phyloP scores from a whole-genome alignment of 2,329 filamentous ascomycete genomes.

The Xylariaceae sp. region DNA sequence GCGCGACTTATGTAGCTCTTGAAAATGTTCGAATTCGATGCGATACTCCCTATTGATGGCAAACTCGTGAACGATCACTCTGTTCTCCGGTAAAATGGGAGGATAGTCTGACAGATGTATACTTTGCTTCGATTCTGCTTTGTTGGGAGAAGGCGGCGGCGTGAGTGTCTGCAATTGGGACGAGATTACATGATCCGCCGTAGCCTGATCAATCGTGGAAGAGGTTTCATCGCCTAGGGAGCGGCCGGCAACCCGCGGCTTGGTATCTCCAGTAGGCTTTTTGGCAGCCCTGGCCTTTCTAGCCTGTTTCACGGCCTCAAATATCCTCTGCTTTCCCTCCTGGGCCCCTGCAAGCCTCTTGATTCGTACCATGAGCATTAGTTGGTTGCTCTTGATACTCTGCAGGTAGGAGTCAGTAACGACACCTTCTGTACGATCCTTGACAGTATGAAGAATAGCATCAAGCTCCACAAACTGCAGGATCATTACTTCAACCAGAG shows the following conservation, averaged over 20 bases:
- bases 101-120: constrained; percentile 38
- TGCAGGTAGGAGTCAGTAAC: constrained; percentile 72
- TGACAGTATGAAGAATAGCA: constrained; percentile 77
- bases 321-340: constrained; percentile 65
- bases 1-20: constrained; percentile 48
- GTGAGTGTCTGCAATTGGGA: constrained; percentile 47
- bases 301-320: constrained; percentile 67
- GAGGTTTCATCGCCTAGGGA: constrained; percentile 31
- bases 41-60: constrained; percentile 74
- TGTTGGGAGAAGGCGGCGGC: constrained; percentile 45
- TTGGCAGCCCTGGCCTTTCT: constrained; percentile 59
- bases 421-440: constrained; percentile 66
- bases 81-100: constrained; percentile 63
- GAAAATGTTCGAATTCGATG: constrained; percentile 57
- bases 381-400: constrained; percentile 75
- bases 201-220: constrained; percentile 37
- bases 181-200: constrained; percentile 35
- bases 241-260: constrained; percentile 58
- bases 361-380: constrained; percentile 72
- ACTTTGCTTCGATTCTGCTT: constrained; percentile 35
- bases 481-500: constrained; percentile 78
- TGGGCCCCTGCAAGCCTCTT: constrained; percentile 70
- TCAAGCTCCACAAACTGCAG: constrained; percentile 80
- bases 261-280: constrained; percentile 63
- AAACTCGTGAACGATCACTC: constrained; percentile 70